These are phyloP conservation scores for Pichia heedii DNA, from an alignment of 805 yeast genomes.

Conservation along the genomic window DNA sequence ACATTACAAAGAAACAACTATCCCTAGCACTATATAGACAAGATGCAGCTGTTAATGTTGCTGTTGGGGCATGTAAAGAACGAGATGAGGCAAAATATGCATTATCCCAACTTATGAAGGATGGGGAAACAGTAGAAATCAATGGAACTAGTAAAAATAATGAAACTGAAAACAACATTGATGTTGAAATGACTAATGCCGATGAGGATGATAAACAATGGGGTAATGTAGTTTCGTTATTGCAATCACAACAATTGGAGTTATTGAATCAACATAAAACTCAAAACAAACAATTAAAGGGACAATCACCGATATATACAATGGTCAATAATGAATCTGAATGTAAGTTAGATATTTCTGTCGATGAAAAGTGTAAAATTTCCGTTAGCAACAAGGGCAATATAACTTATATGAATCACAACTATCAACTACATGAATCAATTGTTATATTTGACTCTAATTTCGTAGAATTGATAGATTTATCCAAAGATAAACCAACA, in stretches of 20 bases:
- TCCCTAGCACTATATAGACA: conserved; percentile 73
- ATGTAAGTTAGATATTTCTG: too few species aligned
- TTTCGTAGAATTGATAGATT: too few species aligned
- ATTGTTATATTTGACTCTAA: too few species aligned
- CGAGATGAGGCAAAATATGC: conserved; percentile 67
- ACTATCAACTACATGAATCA: too few species aligned
- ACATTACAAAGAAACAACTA: conserved; percentile 57
- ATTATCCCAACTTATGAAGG: conserved; percentile 43
- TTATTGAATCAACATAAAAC: conserved; percentile 7
- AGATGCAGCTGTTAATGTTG: conserved; percentile 87
- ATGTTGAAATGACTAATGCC: neutral
- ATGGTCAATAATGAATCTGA: too few species aligned
- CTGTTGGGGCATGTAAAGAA: conserved; percentile 64
- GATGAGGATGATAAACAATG: conserved; percentile 7
- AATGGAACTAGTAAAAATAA: conserved; percentile 12
- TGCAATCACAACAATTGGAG: conserved; percentile 4
- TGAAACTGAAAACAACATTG: conserved; percentile 14
- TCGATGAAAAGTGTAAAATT: too few species aligned
- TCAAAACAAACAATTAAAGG: conserved; percentile 6
- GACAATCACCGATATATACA: too few species aligned
- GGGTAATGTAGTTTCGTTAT: neutral
- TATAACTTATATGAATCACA: too few species aligned
- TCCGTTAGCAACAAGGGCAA: too few species aligned
- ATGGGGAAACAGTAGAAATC: conserved; percentile 16
- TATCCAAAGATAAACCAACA: too few species aligned